Evolutionary conservation across 768 basidiomycete genomes (phyloP), one percentile per base, ranked within the genome.

Genomic region (Lactarius hengduanensis): DNA sequence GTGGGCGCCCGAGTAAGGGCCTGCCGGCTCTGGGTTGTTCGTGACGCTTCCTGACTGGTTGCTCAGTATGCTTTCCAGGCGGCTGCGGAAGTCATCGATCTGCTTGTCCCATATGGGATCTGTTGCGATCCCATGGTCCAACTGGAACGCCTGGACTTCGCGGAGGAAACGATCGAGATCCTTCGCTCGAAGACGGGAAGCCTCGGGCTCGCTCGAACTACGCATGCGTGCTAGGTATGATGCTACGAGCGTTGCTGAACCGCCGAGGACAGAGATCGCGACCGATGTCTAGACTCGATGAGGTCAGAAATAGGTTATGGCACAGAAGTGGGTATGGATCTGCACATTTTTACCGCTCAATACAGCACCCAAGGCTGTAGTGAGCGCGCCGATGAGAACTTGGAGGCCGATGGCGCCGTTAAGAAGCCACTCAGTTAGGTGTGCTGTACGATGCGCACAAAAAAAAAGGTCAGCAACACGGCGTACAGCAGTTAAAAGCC

Each of bases 171-270:
- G 81, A 26, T 89, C 86, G 1, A 91, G 78, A 65, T 87, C 85
- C 67, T 86, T 85, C 5, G 79, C 79, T 10, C 84, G 82, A 3
- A 77, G 72, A 38, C 80, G 78, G 0, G 87, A 88, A 20, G 81
- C 60, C 67, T 91, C 88, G 2, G 90, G 90, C 70, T 91, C 90
- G 47, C 83, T 83, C 0, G 88, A 85, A 13, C 88, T 88, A 32
- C 89, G 84, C 30, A 83, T 80, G 13, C 86, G 84, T 4, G 90
- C 90, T 26, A 92, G 80, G 74, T 87, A 91, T 2, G 89, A 86
- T n/a, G 90, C 89, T 16, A 87, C 81, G 22, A 91, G 28, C 0
- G 90, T 92, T 6, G 89, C 75, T 15, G 88, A 63, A n/a, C 85
- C 89, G 41, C 90, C 82, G 43, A 83, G 75, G 36, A 81, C 50